Base-by-base conservation (phyloP, 495 filamentous ascomycete species). In the Choiromyces venosus region DNA sequence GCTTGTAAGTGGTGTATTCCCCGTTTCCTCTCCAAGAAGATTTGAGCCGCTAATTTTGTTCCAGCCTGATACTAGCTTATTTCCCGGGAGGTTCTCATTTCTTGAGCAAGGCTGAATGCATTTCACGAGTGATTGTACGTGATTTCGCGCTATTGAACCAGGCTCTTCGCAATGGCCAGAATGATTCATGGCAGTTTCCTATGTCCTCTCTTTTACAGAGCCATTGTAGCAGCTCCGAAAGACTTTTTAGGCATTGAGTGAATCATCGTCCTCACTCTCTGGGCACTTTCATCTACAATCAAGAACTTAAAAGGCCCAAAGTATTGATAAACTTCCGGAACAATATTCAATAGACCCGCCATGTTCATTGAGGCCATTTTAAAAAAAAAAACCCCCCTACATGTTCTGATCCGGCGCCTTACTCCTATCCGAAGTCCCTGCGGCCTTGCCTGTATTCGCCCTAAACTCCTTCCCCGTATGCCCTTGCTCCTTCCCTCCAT, bases 401-500 rank as follows among this genome's bases (percentile, higher is more conserved):
- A 6, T 56, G 2, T 7, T 29, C 44, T 56, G n/a, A 29, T n/a
- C n/a, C 1, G 8, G n/a, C n/a, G 2, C n/a, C n/a, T 56, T 56
- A 25, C n/a, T 25, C 44, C 46, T 25, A 56, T 12, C 21, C n/a
- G 21, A 56, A 56, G n/a, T 25, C 44, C 6, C 40, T 18, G 40
- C 16, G 18, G 18, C 18, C 42, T 19, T 52, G 44, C 21, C 44
- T n/a, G 19, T n/a, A 25, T 56, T 29, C n/a, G 9, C n/a, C 21
- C 21, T 29, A n/a, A 25, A 10, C n/a, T 70, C 56, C 65, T 66
- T 74, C 18, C 67, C n/a, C 35, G 67, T 66, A 69, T 69, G 72
- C 44, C 21, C 35, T 8, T 39, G 19, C 42, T 73, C 52, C 64
- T 76, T 77, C 42, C 76, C 74, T 1, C 68, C 68, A 42, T 46